Conservation (phyloP, 2,329 filamentous ascomycete genomes). For the Exophiala bonariae region DNA sequence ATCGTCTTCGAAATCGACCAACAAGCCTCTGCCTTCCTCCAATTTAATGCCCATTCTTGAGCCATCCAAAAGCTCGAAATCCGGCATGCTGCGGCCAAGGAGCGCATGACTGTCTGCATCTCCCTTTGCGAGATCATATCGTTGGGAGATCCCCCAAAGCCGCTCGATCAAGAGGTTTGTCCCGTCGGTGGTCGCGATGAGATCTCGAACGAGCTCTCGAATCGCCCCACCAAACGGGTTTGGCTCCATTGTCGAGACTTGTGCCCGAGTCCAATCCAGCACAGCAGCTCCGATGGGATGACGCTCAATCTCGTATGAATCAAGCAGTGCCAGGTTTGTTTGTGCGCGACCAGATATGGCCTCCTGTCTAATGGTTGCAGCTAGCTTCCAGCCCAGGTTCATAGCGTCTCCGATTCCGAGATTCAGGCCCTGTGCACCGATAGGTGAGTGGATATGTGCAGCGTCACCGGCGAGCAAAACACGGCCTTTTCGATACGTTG, state of each 20-base stretch:
- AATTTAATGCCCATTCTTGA: conserved; percentile 34
- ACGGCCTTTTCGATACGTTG: conserved; percentile 30
- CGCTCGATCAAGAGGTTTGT: conserved; percentile 26
- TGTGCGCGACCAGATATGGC: conserved; percentile 6
- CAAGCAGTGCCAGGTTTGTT: conserved; percentile 25
- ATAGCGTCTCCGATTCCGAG: conserved; percentile 36
- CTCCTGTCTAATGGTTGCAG: conserved; percentile 26
- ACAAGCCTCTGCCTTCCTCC: conserved; percentile 30
- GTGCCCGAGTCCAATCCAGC: conserved; percentile 41
- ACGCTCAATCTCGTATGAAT: conserved; percentile 35
- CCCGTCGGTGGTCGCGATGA: conserved; percentile 15
- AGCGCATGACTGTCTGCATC: conserved; percentile 29
- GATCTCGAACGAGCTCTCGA: conserved; percentile 16
- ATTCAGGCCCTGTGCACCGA: conserved; percentile 36
- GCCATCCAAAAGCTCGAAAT: conserved; percentile 33
- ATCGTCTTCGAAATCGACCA: conserved; percentile 7
- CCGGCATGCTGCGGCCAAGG: conserved; percentile 38
- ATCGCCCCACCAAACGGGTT: conserved; percentile 30
- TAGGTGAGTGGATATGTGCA: conserved; percentile 35
- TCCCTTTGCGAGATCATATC: conserved; percentile 31
- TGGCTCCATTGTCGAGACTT: conserved; percentile 35
- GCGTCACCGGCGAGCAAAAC: conserved; percentile 38
- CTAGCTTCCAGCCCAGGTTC: conserved; percentile 39
- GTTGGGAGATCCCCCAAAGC: conserved; percentile 37
- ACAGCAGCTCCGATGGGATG: conserved; percentile 31